Evolutionary conservation across 441 rosid species (phyloP), one percentile per base, ranked within the genome.

Genomic region (Geranium incanum): DNA sequence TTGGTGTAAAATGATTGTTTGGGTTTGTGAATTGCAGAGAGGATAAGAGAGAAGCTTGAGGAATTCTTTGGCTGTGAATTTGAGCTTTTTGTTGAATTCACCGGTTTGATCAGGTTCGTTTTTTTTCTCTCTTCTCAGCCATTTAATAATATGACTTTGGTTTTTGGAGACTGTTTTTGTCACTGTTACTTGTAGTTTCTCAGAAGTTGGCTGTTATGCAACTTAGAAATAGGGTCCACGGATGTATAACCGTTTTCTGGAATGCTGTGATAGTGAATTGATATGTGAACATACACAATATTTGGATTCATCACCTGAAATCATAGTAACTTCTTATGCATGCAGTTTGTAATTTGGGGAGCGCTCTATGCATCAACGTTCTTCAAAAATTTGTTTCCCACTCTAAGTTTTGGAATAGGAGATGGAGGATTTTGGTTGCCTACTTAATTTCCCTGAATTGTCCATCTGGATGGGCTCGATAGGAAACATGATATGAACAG

Each of bases 21-120:
- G 68, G 21, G 28, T 74, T 38, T 77, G 43, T 75, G 68, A 68
- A 73, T 64, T 19, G 43, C 80, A 91, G 98, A 93, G 69, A 86
- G 87, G 75, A 76, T 91, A 78, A 93, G 87, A 70, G 98, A 93
- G 65, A 88, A 78, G 74, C 82, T 89, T 6, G 98, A 93, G 80
- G 91, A 88, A 76, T 82, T 86, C 63, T 91, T 89, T 78, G 89
- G 87, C 63, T 91, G 97, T 67, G 89, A 88, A 72, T 91, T 68
- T 70, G 95, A 89, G 86, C 91, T 93, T 37, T 84, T 85, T 69
- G 77, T 88, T 41, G 98, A 93, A 81, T 93, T 93, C 85, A 91
- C 98, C 11, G 98, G 93, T 62, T 85, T 93, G 59, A 79, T 91
- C 70, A 91, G 97, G 98, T 93, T 41, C 39, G 70, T 76, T 65